Evolutionary conservation across 129 eudicot genomes (phyloP).

Genomic region (Tanacetum coccineum): DNA sequence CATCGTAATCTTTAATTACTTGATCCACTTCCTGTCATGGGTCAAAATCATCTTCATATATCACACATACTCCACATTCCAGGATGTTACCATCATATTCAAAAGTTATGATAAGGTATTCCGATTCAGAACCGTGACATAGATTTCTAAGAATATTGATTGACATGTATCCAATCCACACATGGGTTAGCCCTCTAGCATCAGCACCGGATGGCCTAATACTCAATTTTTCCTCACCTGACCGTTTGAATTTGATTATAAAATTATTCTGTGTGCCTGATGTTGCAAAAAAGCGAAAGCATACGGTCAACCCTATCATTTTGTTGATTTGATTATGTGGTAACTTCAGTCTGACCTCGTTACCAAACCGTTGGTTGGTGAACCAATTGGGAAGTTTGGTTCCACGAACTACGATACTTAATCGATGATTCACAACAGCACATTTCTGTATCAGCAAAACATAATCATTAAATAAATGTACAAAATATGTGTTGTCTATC

Average conservation of each 20-base stretch:
- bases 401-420: background rate
- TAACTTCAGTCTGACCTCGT: background rate
- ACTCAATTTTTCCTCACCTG: background rate
- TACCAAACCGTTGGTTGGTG: background rate
- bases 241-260: background rate
- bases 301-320: background rate
- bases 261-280: background rate
- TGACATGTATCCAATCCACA: slow-evolving; percentile 2
- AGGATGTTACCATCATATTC: background rate
- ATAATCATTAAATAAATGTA: background rate
- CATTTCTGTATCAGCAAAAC: slow-evolving; percentile 6
- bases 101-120: background rate
- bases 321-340: background rate
- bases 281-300: background rate
- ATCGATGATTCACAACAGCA: background rate
- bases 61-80: slow-evolving; percentile 12
- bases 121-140: too few relatives aligned
- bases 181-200: background rate
- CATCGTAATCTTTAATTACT: background rate
- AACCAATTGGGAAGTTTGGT: too few relatives aligned
- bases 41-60: slow-evolving; percentile 1
- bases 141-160: background rate
- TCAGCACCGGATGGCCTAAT: background rate
- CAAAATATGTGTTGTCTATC: background rate
- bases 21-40: background rate